A percentile compares a stretch with the other conserved stretches of the same genome.
phyloP scores from a whole-genome alignment of 2,329 filamentous ascomycete species.

The Fusarium metavorans region DNA sequence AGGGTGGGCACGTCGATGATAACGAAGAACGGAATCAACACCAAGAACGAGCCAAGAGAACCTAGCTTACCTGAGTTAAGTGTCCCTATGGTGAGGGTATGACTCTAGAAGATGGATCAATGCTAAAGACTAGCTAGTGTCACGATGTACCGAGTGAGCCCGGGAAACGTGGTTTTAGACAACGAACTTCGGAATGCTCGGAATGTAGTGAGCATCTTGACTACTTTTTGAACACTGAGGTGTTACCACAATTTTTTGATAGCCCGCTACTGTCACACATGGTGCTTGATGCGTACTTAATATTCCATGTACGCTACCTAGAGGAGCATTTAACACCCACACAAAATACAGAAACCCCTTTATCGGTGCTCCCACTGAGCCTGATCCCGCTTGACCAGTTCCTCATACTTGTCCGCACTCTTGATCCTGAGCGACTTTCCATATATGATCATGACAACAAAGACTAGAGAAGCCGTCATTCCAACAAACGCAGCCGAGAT shows the following conservation, averaged over 20 bases:
- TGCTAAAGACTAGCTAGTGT: neutral
- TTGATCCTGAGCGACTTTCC: constrained; percentile 50
- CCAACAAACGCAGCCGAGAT: constrained; percentile 56
- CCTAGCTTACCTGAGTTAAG: neutral
- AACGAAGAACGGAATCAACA: neutral
- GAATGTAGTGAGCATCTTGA: too few species aligned
- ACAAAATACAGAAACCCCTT: neutral
- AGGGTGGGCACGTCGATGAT: neutral
- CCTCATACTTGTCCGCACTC: constrained; percentile 27
- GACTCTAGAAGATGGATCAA: neutral
- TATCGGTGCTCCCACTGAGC: neutral
- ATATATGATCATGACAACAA: constrained; percentile 61
- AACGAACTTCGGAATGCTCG: too few species aligned
- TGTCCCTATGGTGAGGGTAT: neutral
- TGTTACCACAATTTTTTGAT: too few species aligned
- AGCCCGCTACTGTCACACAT: too few species aligned
- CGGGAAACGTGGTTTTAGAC: neutral
- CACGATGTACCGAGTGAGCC: too few species aligned
- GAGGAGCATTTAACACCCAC: neutral
- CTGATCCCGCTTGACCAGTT: constrained; percentile 23
- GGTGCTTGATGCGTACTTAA: neutral
- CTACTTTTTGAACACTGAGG: too few species aligned
- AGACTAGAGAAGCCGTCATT: constrained; percentile 53
- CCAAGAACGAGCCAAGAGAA: neutral
- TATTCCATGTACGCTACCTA: neutral